Base-by-base conservation (phyloP, 192 early-diverging fungal species). In the Dissophora ornata region DNA sequence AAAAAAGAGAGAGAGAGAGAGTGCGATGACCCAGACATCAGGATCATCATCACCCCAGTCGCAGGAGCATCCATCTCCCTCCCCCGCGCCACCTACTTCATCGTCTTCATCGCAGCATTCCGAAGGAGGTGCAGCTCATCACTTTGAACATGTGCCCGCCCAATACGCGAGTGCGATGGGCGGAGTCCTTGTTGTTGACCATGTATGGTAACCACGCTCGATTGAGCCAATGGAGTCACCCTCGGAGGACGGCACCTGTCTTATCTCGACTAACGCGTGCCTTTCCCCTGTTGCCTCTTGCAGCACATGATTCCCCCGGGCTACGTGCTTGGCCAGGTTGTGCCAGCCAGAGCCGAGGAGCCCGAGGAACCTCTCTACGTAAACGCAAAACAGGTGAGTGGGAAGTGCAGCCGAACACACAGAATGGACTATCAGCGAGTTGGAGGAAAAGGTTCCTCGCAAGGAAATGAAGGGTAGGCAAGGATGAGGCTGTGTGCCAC, bases 331-430 rank as follows among this genome's bases (percentile, higher is more conserved):
- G 65, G 73, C 38, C 73, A 77, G 26, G 64, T 77, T 2, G 53
- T 49, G 6, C 52, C 64, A 9, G 40, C 63, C 2, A 46, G 51
- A 28, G 58, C 22, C 4, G 73, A 77, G 11, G 73, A 77, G 16
- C 64, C 56, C 53, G 92, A 94, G 46, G 91, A 95, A 24, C 95
- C 95, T 3, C 82, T 97, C 41, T 97, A 95, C 79, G 97, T 98
- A 32, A 98, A 98, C 71, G 94, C 95, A 26, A 97, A 96, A 78
- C 97, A 77, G 73, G 73, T 77, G 26, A 45, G 36, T 41, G 21
- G 42, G 48, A 45, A n/a, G n/a, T 6, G 18, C 44, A 10, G 44
- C 6, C 12, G 44, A 45, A 4, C 36, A 38, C 36, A 38, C n/a
- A n/a, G n/a, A n/a, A n/a, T n/a, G n/a, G n/a, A n/a, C n/a, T n/a